phyloP scores from a whole-genome alignment of 2,329 filamentous ascomycete genomes.

The Colletotrichum agaves region DNA sequence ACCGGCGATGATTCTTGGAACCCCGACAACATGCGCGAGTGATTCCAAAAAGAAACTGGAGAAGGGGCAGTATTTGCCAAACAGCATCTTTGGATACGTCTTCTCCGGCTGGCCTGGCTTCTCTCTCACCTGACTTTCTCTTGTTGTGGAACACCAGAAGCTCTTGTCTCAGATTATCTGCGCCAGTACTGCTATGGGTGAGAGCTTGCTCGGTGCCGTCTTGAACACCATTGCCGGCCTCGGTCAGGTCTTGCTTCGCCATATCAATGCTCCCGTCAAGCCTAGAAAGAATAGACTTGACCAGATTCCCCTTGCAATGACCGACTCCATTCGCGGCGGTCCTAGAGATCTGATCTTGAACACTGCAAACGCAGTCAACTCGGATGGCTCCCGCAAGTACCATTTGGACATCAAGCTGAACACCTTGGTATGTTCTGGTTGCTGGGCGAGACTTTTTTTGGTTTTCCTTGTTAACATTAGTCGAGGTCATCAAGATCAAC shows the following conservation, averaged over 20 bases:
- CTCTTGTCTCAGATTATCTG: conserved; percentile 41
- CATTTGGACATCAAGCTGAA: conserved; percentile 43
- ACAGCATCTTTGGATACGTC: conserved; percentile 55
- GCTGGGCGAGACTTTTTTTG: conserved; percentile 18
- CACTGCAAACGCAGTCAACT: conserved; percentile 25
- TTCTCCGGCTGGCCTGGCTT: conserved; percentile 61
- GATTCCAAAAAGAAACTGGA: conserved; percentile 68
- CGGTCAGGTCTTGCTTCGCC: conserved; percentile 42
- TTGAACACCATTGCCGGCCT: conserved; percentile 42
- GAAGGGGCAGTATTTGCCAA: conserved; percentile 61
- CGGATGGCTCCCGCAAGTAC: conserved; percentile 40
- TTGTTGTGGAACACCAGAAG: conserved; percentile 28
- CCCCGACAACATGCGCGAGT: conserved; percentile 67
- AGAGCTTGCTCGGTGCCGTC: conserved; percentile 37
- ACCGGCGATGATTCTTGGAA: conserved; percentile 71
- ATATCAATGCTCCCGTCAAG: conserved; percentile 40
- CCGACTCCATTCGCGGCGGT: conserved; percentile 16
- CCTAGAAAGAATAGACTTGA: conserved; percentile 16
- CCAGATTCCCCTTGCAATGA: conserved; percentile 22
- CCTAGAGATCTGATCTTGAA: conserved; percentile 23
- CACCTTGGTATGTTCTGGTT: background rate
- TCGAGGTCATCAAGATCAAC: conserved; percentile 48
- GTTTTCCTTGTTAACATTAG: too few relatives aligned
- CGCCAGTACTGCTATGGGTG: conserved; percentile 43
- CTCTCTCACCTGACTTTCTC: conserved; percentile 22